phyloP scores from a whole-genome alignment of 2,329 filamentous ascomycete species.

The Leptosphaerulina australis region DNA sequence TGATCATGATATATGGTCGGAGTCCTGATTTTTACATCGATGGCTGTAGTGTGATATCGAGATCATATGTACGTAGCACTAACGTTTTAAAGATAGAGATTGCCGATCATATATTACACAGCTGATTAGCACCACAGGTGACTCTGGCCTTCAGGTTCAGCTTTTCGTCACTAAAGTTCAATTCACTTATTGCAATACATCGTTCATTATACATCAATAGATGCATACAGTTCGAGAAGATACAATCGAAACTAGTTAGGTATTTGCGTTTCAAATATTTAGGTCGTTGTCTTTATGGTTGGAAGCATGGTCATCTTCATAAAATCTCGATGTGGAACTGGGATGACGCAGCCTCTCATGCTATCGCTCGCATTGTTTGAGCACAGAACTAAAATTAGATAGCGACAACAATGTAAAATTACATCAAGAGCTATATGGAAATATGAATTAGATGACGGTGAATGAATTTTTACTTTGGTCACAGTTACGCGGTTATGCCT shows the following conservation, averaged over 20 bases:
- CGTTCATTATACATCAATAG: neutral
- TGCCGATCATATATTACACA: neutral
- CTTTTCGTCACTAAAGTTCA: slow-evolving; percentile 1
- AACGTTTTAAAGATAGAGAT: too few species aligned
- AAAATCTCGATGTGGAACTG: too few species aligned
- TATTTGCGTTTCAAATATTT: neutral
- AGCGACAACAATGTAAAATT: neutral
- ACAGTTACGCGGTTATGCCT: slow-evolving; percentile 4
- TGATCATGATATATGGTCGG: too few species aligned
- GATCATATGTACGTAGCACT: too few species aligned
- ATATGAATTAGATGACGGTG: neutral
- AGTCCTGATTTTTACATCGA: too few species aligned
- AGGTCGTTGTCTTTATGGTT: too few species aligned
- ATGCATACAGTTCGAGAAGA: neutral
- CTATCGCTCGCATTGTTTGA: too few species aligned
- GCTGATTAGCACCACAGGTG: neutral
- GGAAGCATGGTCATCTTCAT: too few species aligned
- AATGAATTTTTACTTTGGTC: too few species aligned
- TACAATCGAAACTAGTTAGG: neutral
- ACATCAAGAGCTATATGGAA: neutral
- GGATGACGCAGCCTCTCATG: too few species aligned
- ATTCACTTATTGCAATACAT: neutral
- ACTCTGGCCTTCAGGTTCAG: neutral
- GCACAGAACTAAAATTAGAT: too few species aligned
- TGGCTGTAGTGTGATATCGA: too few species aligned